Evolutionary conservation across 345 rosid genomes (phyloP).

Genomic region (Populus ilicifolia): DNA sequence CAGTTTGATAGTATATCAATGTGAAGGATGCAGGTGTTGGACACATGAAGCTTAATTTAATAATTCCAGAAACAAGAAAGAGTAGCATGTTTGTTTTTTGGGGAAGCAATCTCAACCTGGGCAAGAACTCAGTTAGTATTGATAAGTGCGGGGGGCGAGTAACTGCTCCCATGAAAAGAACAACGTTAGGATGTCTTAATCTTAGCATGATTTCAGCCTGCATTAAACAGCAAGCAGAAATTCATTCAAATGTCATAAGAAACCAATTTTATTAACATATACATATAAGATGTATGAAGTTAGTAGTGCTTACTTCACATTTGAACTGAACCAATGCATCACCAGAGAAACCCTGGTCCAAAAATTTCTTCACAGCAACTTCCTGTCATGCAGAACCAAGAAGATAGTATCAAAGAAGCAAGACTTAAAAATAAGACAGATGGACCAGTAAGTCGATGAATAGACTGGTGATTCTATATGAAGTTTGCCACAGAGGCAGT

Average conservation of each 20-base stretch:
- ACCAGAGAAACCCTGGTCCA: constrained; percentile 90
- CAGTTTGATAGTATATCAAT: background rate
- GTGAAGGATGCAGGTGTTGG: background rate
- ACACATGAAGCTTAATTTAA: constrained; percentile 5
- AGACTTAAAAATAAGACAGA: background rate
- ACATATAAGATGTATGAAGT: background rate
- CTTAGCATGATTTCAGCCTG: constrained; percentile 94
- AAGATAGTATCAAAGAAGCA: background rate
- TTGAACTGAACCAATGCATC: constrained; percentile 85
- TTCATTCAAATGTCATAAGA: constrained; percentile 2
- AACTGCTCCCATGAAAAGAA: constrained; percentile 99
- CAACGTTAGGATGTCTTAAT: constrained; percentile 95
- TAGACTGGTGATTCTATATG: background rate
- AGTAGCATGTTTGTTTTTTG: background rate
- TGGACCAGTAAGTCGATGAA: constrained; percentile 1
- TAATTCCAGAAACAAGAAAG: constrained; percentile 1
- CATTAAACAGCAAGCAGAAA: constrained; percentile 14
- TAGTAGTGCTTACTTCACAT: constrained; percentile 59
- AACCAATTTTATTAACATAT: background rate
- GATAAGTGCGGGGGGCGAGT: constrained; percentile 86
- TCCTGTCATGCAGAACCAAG: constrained; percentile 51
- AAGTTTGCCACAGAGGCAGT: background rate
- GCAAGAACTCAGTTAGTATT: constrained; percentile 92
- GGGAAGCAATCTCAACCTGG: constrained; percentile 50
- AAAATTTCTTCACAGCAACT: constrained; percentile 94